A percentile compares a stretch with the other conserved stretches of the same genome.
Evolutionary conservation across 768 basidiomycete species (phyloP).

Genomic region (Rhodosporidiobolus sp.): DNA sequence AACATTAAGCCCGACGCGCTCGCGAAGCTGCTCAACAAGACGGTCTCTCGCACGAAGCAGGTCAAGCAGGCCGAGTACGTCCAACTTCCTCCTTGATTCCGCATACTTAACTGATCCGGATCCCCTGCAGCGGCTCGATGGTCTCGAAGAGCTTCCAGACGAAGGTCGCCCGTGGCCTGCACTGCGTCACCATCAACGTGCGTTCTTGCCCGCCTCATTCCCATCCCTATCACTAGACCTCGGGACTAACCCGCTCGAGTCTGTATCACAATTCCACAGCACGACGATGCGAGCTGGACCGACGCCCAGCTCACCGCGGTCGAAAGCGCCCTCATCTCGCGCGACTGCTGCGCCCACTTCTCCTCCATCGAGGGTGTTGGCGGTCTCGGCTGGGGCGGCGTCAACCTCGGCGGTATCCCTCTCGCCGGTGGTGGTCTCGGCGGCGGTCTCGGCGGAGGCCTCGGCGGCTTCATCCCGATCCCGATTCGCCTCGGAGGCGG

Average conservation of each 20-base stretch:
- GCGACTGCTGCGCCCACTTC: slow-evolving; percentile 32
- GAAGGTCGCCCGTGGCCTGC: slow-evolving; percentile 9
- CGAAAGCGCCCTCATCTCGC: neutral
- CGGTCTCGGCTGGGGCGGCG: neutral
- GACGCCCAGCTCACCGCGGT: slow-evolving; percentile 11
- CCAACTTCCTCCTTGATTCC: no score
- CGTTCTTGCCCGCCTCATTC: no score
- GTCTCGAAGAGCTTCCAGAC: neutral
- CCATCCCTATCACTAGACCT: no score
- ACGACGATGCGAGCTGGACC: slow-evolving; percentile 29
- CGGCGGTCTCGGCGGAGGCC: neutral
- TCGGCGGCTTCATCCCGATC: neutral
- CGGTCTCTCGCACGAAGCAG: slow-evolving; percentile 1
- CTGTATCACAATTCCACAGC: neutral
- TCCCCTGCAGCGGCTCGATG: slow-evolving; percentile 15
- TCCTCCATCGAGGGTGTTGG: neutral
- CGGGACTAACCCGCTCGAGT: no score
- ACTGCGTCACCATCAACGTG: slow-evolving; percentile 19
- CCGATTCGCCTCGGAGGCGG: neutral
- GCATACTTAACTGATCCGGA: rapidly evolving
- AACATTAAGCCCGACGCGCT: slow-evolving; percentile 14
- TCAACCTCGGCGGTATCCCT: neutral
- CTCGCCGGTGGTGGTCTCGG: neutral
- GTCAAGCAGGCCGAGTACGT: slow-evolving; percentile 20
- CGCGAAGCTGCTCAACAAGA: slow-evolving; percentile 24